Evolutionary conservation across 352 stramenopile genomes (phyloP).

Genomic region (Thalassiosira mediterranea): DNA sequence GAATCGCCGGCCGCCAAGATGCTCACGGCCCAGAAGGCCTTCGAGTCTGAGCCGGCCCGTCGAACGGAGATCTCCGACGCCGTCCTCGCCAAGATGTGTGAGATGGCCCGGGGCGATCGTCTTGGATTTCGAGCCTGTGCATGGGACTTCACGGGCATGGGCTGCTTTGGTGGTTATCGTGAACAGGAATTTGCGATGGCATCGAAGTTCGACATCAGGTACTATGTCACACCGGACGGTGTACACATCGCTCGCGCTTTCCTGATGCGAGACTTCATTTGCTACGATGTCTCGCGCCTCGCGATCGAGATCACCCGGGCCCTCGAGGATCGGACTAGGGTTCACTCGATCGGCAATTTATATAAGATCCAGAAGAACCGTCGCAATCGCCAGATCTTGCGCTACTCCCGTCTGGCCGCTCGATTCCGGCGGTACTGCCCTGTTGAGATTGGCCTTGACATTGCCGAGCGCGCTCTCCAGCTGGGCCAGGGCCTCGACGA

Average conservation of each 20-base stretch:
- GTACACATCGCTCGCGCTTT: not conserved
- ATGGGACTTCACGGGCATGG: conserved; percentile 6
- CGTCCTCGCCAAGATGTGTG: conserved; percentile 1
- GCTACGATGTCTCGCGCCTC: conserved; percentile 1
- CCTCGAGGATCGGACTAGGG: not conserved
- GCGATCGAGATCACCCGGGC: not conserved
- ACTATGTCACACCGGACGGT: conserved; percentile 16
- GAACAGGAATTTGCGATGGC: not conserved
- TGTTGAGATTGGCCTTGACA: not conserved
- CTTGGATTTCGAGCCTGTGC: conserved; percentile 1
- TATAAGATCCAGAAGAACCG: conserved; percentile 19
- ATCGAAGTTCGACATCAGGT: not conserved
- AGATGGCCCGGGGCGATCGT: not conserved
- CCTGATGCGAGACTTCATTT: conserved; percentile 13
- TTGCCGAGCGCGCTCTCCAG: not conserved
- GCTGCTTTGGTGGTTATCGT: not conserved
- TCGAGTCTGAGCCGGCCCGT: not conserved
- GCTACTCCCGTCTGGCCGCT: not conserved
- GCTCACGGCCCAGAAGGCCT: not conserved
- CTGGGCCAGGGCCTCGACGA: not conserved
- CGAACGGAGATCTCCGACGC: not conserved
- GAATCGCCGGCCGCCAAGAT: not conserved
- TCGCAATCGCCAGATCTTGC: conserved; percentile 6
- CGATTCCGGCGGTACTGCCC: not conserved
- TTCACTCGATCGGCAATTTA: not conserved